phyloP scores from a whole-genome alignment of 164 flowering plant genomes.

The Buxus sempervirens region DNA sequence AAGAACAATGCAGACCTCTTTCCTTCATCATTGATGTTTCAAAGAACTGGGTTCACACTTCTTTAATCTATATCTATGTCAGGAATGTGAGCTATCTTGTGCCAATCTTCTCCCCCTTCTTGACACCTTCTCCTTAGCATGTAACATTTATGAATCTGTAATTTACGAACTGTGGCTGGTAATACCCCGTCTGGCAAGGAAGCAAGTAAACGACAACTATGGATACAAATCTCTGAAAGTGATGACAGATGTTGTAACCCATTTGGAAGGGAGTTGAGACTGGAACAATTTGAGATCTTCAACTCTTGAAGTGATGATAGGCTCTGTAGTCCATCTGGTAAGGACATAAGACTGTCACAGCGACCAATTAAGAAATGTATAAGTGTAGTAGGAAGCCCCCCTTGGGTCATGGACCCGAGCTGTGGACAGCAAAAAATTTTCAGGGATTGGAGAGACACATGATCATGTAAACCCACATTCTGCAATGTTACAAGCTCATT shows the following conservation, averaged over 20 bases:
- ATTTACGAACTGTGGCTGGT: neutral
- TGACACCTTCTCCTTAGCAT: neutral
- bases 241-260: neutral
- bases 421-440: constrained; percentile 9
- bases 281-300: constrained; percentile 7
- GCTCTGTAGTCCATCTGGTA: constrained; percentile 4
- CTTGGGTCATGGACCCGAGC: constrained; percentile 4
- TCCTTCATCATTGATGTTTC: no score
- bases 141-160: neutral
- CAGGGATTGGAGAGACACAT: constrained; percentile 1
- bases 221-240: constrained; percentile 1
- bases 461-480: neutral
- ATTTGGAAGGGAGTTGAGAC: constrained; percentile 2
- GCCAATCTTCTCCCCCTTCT: constrained; percentile 8
- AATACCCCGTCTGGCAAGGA: neutral
- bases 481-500: neutral
- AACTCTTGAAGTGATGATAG: constrained; percentile 8
- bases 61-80: neutral
- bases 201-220: neutral
- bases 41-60: no score
- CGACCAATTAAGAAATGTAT: neutral
- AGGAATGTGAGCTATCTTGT: constrained; percentile 5
- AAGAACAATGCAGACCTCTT: no score
- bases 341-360: neutral
- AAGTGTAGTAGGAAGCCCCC: constrained; percentile 1